Evolutionary conservation across 176 grass and related monocot species (phyloP), one percentile per base, ranked within the genome.

Genomic region (Cocos nucifera): DNA sequence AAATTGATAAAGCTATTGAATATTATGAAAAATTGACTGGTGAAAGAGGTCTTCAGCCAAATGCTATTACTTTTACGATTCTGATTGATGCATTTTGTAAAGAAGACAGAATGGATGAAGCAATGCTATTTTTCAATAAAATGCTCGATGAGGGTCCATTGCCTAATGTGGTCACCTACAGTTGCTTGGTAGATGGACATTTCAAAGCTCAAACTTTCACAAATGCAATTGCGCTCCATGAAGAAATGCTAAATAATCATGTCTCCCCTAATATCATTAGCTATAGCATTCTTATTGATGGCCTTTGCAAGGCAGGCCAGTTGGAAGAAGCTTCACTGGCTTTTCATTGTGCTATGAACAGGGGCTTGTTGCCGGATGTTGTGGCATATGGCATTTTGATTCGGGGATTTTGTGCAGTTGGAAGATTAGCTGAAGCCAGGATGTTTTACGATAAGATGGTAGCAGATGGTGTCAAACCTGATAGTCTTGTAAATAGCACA

Each of bases 41-140:
- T 56, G 19, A n/a, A 44, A 44, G 35, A 35, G 51, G 15, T 55
- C 53, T 54, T 56, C 52, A 68, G 25, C 65, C 65, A 35, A 68
- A 68, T 56, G 53, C 50, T 19, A 44, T 44, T 44, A 44, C 35
- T 12, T 44, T 44, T 19, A 68, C 65, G 15, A 68, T 68, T 68
- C 10, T 68, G 18, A 68, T 68, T 68, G 51, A 68, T 55, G 26
- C 65, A 68, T 68, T 29, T 68, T 68, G 65, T 35, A 68, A 68
- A 39, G 51, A 68, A 68, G 65, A 25, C 2, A 68, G 51, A 68
- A 56, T 68, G 65, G 52, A 68, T 3, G 65, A 44, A 53, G 65
- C 65, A 17, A 12, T 35, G 17, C 52, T 55, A 35, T 56, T 68
- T 27, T 68, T 68, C 52, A 15, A 56, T 56, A 68, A 56, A 24